Conservation (phyloP, 495 filamentous ascomycete genomes). For the Poronia punctata region DNA sequence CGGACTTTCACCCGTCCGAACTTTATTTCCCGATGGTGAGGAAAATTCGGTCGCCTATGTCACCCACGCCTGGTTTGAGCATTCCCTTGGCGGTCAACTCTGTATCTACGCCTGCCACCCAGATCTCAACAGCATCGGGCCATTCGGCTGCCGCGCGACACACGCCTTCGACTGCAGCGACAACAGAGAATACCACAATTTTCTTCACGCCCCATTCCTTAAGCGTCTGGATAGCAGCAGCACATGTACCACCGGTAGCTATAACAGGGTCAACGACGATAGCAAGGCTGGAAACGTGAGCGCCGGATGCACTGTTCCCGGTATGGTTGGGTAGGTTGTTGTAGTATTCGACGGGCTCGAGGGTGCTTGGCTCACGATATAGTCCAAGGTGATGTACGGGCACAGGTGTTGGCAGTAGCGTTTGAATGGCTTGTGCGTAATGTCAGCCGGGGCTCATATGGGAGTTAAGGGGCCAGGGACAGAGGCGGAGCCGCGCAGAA, state of each 20-base stretch:
- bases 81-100: conserved; percentile 69
- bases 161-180: conserved; percentile 64
- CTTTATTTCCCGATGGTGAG: conserved; percentile 85
- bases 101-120: conserved; percentile 73
- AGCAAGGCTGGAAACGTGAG: conserved; percentile 51
- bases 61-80: conserved; percentile 85
- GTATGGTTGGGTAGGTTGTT: conserved; percentile 85
- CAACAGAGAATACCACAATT: conserved; percentile 70
- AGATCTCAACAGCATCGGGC: conserved; percentile 68
- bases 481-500: background rate
- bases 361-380: conserved; percentile 77
- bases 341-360: conserved; percentile 95
- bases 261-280: conserved; percentile 89
- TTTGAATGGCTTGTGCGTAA: conserved; percentile 58
- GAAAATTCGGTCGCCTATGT: conserved; percentile 90
- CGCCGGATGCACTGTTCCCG: conserved; percentile 21
- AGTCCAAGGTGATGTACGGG: conserved; percentile 91
- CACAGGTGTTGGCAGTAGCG: conserved; percentile 70
- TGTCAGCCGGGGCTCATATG: conserved; percentile 5
- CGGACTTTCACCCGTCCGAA: too few species aligned
- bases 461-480: conserved; percentile 1
- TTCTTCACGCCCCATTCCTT: conserved; percentile 82
- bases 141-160: conserved; percentile 63
- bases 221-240: conserved; percentile 82
- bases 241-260: conserved; percentile 84